Percentiles rank a stretch among this genome's conserved stretches.
These are phyloP conservation scores for Botrytis cinerea DNA, from an alignment of 2,329 filamentous ascomycete species.

Conservation along the genomic window DNA sequence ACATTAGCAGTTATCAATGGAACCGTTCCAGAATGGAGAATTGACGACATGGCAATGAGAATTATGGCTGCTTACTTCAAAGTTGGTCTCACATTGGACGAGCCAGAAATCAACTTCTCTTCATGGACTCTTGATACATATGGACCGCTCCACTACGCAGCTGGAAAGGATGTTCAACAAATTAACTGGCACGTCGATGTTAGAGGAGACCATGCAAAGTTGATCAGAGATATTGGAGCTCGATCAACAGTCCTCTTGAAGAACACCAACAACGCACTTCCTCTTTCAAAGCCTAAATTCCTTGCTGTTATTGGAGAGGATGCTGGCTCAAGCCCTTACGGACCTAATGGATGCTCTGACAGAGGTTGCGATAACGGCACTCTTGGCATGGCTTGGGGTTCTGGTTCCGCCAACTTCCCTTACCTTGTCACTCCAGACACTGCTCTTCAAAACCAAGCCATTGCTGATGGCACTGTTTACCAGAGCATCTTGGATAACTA, in stretches of 20 bases:
- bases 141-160: constrained; percentile 42
- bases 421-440: constrained; percentile 78
- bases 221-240: constrained; percentile 76
- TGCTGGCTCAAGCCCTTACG: constrained; percentile 65
- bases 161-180: constrained; percentile 61
- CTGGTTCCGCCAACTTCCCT: constrained; percentile 70
- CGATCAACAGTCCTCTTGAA: constrained; percentile 88
- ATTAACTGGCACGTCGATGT: constrained; percentile 85
- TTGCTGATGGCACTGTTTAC: constrained; percentile 59
- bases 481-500: constrained; percentile 71
- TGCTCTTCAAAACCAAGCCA: constrained; percentile 65
- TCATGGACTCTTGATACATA: constrained; percentile 80
- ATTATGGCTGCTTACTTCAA: constrained; percentile 74
- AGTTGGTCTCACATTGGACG: constrained; percentile 55
- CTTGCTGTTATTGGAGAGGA: constrained; percentile 81
- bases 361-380: constrained; percentile 61
- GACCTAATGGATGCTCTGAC: constrained; percentile 60
- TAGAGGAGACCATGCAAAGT: constrained; percentile 67
- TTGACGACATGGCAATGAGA: constrained; percentile 90
- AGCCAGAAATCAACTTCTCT: constrained; percentile 71
- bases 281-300: constrained; percentile 76
- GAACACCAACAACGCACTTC: constrained; percentile 70
- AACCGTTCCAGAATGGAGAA: constrained; percentile 79
- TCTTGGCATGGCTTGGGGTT: constrained; percentile 78
- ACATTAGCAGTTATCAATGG: constrained; percentile 88